These are phyloP conservation scores for Toxoplasma gondii DNA, from an alignment of 169 alveolate species.

Conservation along the genomic window DNA sequence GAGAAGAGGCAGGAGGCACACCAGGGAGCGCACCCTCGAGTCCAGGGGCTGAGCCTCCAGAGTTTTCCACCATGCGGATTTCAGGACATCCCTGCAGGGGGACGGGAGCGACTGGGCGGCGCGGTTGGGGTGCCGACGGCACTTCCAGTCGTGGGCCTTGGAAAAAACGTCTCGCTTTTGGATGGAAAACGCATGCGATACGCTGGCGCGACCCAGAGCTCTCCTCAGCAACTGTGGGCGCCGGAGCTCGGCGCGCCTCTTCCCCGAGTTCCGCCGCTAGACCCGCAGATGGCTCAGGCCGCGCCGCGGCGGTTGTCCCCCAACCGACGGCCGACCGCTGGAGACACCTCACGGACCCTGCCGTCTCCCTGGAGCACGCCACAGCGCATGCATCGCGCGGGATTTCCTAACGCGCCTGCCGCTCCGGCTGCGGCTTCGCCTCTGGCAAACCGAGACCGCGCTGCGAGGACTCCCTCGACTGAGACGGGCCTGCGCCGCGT, in stretches of 20 bases:
- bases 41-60: no score
- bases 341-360: background rate
- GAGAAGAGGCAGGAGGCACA: no score
- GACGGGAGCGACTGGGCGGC: no score
- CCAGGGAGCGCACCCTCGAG: no score
- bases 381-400: background rate
- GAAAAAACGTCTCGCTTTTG: background rate
- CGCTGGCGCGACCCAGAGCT: background rate
- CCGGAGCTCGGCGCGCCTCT: background rate
- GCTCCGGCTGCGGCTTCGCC: background rate
- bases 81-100: no score
- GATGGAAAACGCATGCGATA: background rate
- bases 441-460: background rate
- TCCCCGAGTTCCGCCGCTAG: background rate
- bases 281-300: background rate
- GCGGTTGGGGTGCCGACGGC: no score
- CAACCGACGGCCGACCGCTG: background rate
- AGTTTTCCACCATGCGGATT: no score
- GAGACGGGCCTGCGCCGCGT: background rate
- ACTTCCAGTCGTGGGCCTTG: no score
- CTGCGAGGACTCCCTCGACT: background rate
- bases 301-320: background rate
- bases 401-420: background rate
- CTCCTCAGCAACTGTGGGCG: background rate
- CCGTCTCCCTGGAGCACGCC: background rate